A percentile compares a stretch with the other conserved stretches of the same genome.
These are phyloP conservation scores for Acacia crassicarpa DNA, from an alignment of 306 rosid genomes.

Conservation along the genomic window DNA sequence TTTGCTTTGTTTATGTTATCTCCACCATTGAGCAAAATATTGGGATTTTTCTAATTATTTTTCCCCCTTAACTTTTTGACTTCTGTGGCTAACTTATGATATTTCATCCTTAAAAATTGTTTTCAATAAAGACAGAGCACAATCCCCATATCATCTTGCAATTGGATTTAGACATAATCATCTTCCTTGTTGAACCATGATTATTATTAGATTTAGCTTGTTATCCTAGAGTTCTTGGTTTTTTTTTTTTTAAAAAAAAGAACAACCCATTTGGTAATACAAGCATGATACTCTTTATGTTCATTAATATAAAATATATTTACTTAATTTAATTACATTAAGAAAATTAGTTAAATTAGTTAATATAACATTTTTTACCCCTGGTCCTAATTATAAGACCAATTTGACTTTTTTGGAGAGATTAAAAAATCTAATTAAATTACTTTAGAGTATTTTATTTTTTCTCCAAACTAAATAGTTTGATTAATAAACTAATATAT, in stretches of 20 bases:
- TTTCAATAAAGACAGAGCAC: slow-evolving; percentile 41
- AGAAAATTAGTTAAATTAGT: too few relatives aligned
- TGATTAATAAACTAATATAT: too few relatives aligned
- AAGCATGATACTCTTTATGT: neutral
- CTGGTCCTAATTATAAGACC: too few relatives aligned
- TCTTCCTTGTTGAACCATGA: slow-evolving; percentile 44
- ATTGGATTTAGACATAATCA: slow-evolving; percentile 46
- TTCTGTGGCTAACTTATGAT: slow-evolving; percentile 49
- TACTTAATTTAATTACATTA: too few relatives aligned
- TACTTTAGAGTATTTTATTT: too few relatives aligned
- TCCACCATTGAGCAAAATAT: slow-evolving; percentile 49
- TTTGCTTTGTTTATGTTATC: slow-evolving; percentile 39
- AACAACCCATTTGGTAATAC: neutral
- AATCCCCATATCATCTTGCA: slow-evolving; percentile 45
- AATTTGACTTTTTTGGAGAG: too few relatives aligned
- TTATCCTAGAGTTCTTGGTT: neutral
- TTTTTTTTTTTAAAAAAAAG: neutral
- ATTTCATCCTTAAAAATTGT: slow-evolving; percentile 53
- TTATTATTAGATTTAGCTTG: slow-evolving; percentile 39
- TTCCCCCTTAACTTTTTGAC: slow-evolving; percentile 57
- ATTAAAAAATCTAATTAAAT: too few relatives aligned
- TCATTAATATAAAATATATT: too few relatives aligned
- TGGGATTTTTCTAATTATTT: slow-evolving; percentile 31
- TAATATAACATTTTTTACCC: too few relatives aligned
- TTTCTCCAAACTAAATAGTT: too few relatives aligned